Evolutionary conservation across 768 basidiomycete genomes (phyloP).

Genomic region (Sistotremastrum suecicum): DNA sequence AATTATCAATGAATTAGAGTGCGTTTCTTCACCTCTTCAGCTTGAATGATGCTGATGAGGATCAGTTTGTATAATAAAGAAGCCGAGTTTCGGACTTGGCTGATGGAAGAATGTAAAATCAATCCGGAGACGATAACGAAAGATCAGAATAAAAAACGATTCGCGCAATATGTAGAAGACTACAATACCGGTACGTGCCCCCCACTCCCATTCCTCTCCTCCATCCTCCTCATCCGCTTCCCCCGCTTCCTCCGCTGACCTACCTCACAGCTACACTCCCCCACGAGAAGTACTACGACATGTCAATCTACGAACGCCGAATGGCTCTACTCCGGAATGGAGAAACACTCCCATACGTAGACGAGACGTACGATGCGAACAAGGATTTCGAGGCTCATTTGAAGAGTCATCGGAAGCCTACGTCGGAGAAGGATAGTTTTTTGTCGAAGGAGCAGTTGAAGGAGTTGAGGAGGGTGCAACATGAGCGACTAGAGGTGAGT

Average conservation of each 20-base stretch:
- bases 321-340: constrained; percentile 81
- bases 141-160: constrained; percentile 78
- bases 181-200: constrained; percentile 81
- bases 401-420: constrained; percentile 54
- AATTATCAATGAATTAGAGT: constrained; percentile 77
- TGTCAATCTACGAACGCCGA: constrained; percentile 69
- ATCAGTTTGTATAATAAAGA: constrained; percentile 66
- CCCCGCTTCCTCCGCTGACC: neutral
- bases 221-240: neutral
- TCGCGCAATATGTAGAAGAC: constrained; percentile 69
- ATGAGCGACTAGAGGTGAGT: constrained; percentile 68
- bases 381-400: constrained; percentile 72
- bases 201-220: too few species aligned
- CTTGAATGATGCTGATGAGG: neutral
- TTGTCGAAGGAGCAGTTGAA: constrained; percentile 66
- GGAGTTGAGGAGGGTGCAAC: constrained; percentile 72
- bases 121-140: constrained; percentile 84
- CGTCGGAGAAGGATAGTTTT: constrained; percentile 55
- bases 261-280: constrained; percentile 61
- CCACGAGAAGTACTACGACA: constrained; percentile 91
- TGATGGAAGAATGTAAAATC: constrained; percentile 81
- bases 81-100: constrained; percentile 83
- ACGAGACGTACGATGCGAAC: constrained; percentile 67
- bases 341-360: constrained; percentile 58
- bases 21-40: constrained; percentile 17